A percentile compares a stretch with the other conserved stretches of the same genome.
These are phyloP conservation scores for Neurospora sp. DNA, from an alignment of 495 filamentous ascomycete genomes.

Conservation along the genomic window DNA sequence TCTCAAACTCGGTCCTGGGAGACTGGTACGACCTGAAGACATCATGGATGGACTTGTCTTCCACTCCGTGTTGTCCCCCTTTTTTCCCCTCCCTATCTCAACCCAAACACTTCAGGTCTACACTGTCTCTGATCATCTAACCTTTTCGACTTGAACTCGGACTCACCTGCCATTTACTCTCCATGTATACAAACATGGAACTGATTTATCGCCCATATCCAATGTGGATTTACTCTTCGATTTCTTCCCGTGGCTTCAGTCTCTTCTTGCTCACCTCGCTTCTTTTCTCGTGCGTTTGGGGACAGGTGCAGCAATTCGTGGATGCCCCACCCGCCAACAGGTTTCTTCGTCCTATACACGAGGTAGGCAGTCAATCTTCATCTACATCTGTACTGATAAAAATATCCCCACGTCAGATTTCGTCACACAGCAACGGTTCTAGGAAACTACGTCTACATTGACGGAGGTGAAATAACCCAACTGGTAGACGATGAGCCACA, in stretches of 20 bases:
- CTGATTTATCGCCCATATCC: background rate
- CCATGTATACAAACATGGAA: background rate
- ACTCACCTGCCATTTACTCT: background rate
- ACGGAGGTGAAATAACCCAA: slow-evolving; percentile 12
- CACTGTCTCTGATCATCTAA: background rate
- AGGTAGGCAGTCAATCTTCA: background rate
- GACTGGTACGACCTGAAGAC: background rate
- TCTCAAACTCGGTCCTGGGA: background rate
- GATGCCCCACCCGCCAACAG: background rate
- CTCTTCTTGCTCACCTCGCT: background rate
- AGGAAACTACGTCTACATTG: slow-evolving; percentile 12
- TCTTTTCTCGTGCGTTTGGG: background rate
- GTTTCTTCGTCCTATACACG: background rate
- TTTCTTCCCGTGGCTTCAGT: background rate
- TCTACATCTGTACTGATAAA: background rate
- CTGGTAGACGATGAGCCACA: background rate
- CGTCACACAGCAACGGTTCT: slow-evolving; percentile 10
- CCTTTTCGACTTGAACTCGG: background rate
- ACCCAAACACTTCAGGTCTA: background rate
- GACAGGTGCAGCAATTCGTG: background rate
- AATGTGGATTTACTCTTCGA: background rate
- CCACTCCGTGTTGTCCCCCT: background rate
- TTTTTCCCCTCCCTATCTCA: background rate
- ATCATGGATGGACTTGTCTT: background rate
- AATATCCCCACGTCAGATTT: too few species aligned